Conservation (phyloP, 305 asterid genomes). For the Fraxinus sp. region DNA sequence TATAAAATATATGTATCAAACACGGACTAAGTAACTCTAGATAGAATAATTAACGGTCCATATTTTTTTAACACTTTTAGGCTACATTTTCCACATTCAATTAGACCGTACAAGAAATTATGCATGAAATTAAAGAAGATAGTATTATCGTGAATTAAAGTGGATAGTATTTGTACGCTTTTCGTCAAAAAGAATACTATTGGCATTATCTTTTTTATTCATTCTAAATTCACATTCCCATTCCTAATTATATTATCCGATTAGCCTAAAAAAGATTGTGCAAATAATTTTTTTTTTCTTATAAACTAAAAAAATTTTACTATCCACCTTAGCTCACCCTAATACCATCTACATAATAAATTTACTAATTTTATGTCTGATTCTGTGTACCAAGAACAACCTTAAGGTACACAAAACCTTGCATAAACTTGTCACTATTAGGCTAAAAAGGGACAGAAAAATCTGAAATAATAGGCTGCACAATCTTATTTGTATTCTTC, state of each 20-base stretch:
- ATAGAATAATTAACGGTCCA: background rate
- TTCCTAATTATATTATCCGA: background rate
- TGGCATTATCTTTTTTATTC: background rate
- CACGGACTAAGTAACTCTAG: background rate
- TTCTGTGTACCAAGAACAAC: background rate
- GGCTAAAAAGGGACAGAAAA: background rate
- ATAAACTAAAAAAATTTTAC: background rate
- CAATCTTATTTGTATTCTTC: background rate
- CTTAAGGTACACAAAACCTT: background rate
- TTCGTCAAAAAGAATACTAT: background rate
- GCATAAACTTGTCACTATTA: background rate
- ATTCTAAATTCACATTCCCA: background rate
- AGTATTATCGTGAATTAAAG: background rate
- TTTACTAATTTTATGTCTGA: background rate
- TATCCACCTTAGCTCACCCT: background rate
- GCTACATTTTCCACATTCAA: background rate
- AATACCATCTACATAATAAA: background rate
- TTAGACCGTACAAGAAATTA: background rate
- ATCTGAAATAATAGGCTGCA: background rate
- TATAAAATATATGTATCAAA: background rate
- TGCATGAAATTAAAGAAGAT: background rate
- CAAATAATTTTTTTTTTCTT: background rate
- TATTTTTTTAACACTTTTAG: background rate
- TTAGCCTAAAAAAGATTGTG: background rate
- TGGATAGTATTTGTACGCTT: background rate